Evolutionary conservation across 805 yeast genomes (phyloP).

Genomic region (Scheffersomyces lignosus): DNA sequence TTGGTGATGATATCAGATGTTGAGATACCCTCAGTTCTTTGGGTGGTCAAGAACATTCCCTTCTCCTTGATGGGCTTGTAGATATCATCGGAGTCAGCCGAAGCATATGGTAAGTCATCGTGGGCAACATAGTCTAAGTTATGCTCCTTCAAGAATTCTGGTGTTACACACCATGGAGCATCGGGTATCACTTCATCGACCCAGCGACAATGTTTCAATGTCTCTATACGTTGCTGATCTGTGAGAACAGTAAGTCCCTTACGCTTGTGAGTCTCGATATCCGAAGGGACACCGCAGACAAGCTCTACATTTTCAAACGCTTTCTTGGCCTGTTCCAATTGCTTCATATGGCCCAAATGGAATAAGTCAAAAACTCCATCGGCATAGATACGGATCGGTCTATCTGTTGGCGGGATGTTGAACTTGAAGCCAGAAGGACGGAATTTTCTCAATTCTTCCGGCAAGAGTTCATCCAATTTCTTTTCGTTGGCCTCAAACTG

Average conservation of each 20-base stretch:
- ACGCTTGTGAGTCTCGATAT: slow-evolving; percentile 83
- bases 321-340: slow-evolving; percentile 94
- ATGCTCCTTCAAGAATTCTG: slow-evolving; percentile 76
- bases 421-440: slow-evolving; percentile 79
- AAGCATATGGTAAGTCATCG: slow-evolving; percentile 93
- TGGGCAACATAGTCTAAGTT: slow-evolving; percentile 95
- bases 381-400: slow-evolving; percentile 93
- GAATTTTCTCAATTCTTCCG: slow-evolving; percentile 69
- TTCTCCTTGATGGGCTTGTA: slow-evolving; percentile 87
- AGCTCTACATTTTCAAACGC: slow-evolving; percentile 80
- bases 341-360: slow-evolving; percentile 97
- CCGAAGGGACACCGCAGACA: slow-evolving; percentile 91
- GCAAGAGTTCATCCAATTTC: slow-evolving; percentile 61
- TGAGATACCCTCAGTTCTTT: slow-evolving; percentile 94
- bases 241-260: slow-evolving; percentile 92
- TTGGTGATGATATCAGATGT: slow-evolving; percentile 95
- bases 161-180: slow-evolving; percentile 94
- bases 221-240: slow-evolving; percentile 85
- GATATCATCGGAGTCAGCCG: slow-evolving; percentile 86
- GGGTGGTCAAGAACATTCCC: slow-evolving; percentile 92
- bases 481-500: slow-evolving; percentile 50
- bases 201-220: slow-evolving; percentile 93
- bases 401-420: slow-evolving; percentile 78
- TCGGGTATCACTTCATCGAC: slow-evolving; percentile 94
- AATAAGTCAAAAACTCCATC: slow-evolving; percentile 97